Base-by-base conservation (phyloP, 2,329 filamentous ascomycete species). In the Thielaviopsis euricoi region DNA sequence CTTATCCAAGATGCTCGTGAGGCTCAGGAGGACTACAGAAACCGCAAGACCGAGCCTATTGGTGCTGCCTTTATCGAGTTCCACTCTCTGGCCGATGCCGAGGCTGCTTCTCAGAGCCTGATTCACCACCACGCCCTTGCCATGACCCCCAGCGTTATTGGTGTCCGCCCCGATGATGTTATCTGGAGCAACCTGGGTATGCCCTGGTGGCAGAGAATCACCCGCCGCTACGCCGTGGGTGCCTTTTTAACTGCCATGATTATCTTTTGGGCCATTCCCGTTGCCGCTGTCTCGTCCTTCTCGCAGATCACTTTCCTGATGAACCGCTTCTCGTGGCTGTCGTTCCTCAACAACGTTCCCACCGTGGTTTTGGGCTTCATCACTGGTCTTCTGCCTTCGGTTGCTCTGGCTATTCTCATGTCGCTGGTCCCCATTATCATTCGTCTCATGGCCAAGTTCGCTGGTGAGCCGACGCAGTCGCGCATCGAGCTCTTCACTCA, bases 31-130 rank as follows among this genome's bases (percentile, higher is more conserved):
- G 76, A 78, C 53, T 87, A 91, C 66, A 78, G 76, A 54, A 72
- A 75, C 25, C 81, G 86, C 55, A 77, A 86, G 46, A 81, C 76
- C 52, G 78, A 82, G 61, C 78, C 81, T 62, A 74, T 89, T 33
- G 81, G 85, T 15, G 85, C 89, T 22, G 87, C 93, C 12, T 98
- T 98, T 65, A 83, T 98, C 62, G 90, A 97, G 67, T 98, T 97
- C 66, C 77, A 80, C 61, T 82, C 78, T 1, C 88, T 95, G 67
- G 80, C 85, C 58, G 86, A 87, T 58, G 93, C 93, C 15, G 90
- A 98, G 70, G 78, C 80, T 56, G 91, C 91, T 15, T 91, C 82
- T 68, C 93, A 98, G 69, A 83, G 86, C 23, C 76, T 97, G 9
- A 83, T 89, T 2, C 89, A 95, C 69, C 89, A 95, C 70, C 83